phyloP scores from a whole-genome alignment of 352 stramenopile species.

The Aphanomyces invadans region DNA sequence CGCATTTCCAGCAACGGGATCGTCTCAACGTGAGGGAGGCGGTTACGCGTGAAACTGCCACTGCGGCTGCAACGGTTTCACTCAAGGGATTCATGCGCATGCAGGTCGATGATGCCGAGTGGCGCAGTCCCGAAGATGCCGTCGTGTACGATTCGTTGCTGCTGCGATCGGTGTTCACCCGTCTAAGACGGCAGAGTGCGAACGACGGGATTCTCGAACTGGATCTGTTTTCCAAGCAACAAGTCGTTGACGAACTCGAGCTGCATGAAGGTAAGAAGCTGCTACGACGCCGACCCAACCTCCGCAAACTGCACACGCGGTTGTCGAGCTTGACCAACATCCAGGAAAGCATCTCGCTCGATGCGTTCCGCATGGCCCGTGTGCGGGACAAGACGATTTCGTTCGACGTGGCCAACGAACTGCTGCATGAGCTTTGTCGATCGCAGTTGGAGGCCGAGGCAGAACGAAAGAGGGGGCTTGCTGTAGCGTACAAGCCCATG shows the following conservation, averaged over 20 bases:
- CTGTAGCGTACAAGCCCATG: neutral
- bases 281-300: conserved; percentile 1
- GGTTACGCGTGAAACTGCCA: neutral
- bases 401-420: neutral
- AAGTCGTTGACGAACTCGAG: conserved; percentile 19
- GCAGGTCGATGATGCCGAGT: neutral
- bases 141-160: conserved; percentile 4
- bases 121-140: neutral
- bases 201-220: neutral
- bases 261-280: conserved; percentile 8
- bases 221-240: conserved; percentile 8
- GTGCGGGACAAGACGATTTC: conserved; percentile 14
- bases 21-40: too few relatives aligned
- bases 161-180: conserved; percentile 3
- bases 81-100: neutral
- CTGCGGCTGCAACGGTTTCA: neutral
- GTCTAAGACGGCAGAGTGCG: neutral
- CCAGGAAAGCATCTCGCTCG: conserved; percentile 14
- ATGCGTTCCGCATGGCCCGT: conserved; percentile 7
- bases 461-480: neutral
- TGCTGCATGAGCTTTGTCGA: neutral
- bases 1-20: too few relatives aligned
- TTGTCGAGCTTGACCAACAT: conserved; percentile 17
- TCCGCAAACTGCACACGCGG: conserved; percentile 14
- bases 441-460: neutral